These are phyloP conservation scores for Infundibulicybe gibba DNA, from an alignment of 768 basidiomycete genomes.

Conservation along the genomic window DNA sequence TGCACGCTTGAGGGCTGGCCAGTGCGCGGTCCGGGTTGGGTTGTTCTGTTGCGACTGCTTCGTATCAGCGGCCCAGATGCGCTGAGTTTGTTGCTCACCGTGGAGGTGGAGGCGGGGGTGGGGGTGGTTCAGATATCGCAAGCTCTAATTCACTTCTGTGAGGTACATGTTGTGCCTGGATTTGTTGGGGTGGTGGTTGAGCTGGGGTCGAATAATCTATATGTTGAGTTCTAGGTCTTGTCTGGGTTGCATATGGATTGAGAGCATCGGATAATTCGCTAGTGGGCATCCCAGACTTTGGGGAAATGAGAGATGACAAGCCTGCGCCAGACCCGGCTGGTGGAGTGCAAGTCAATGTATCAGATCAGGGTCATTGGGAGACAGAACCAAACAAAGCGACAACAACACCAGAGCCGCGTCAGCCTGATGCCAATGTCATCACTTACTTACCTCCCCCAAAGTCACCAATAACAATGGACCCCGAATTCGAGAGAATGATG, in stretches of 20 bases:
- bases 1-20: constrained; percentile 31
- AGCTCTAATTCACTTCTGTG: constrained; percentile 66
- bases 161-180: constrained; percentile 38
- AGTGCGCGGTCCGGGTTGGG: constrained; percentile 11
- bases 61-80: background rate
- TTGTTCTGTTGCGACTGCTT: constrained; percentile 9
- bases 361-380: constrained; percentile 15
- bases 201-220: constrained; percentile 18
- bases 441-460: constrained; percentile 9
- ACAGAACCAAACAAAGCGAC: constrained; percentile 24
- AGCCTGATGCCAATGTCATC: constrained; percentile 18
- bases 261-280: constrained; percentile 80
- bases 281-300: constrained; percentile 41
- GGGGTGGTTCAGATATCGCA: constrained; percentile 45
- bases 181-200: constrained; percentile 25
- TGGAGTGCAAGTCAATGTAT: constrained; percentile 1
- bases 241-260: constrained; percentile 59
- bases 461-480: constrained; percentile 34
- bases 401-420: constrained; percentile 46
- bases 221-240: constrained; percentile 24
- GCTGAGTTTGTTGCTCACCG: constrained; percentile 26
- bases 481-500: constrained; percentile 48
- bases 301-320: no score
- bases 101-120: constrained; percentile 26
- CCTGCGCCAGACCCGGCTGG: no score